Base-by-base conservation (phyloP, 2,329 filamentous ascomycete genomes). In the Ophiostoma sp. region DNA sequence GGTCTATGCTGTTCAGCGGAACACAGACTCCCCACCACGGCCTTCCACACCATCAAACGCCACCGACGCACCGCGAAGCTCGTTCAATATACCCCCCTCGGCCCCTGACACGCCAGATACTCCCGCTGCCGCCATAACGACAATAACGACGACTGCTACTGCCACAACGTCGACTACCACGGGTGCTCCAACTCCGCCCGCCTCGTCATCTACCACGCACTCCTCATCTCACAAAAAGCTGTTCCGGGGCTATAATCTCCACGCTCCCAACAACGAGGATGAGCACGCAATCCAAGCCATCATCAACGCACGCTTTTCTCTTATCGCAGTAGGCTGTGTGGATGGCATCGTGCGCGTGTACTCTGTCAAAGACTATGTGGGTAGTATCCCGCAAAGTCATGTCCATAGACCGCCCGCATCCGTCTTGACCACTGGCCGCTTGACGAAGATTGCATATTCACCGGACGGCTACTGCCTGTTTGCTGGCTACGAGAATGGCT, bases 381-480 rank as follows among this genome's bases (percentile, higher is more conserved):
- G 96, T 61, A 97, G 97, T 78, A 94, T 99, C 71, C 93, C 94
- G 5, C 84, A 92, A 17, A 98, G 95, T 1, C 95, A 98, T 80
- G 89, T 88, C 42, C 89, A 98, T 75, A 87, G 84, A 71, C 84
- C 93, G 1, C 91, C 92, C 15, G 89, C 91, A 0, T 94, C 94
- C 0, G 82, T 85, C 4, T 83, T 86, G 22, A 87, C 89, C 19
- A 91, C 93, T 1, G 96, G 96, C 0, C 81, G 83, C 15, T 83
- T 98, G 70, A 94, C 89, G 1, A 92, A 90, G 39, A 82, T 99
- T 76, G 90, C 84, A 74, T 99, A 97, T 83, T 98, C 96, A 0
- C 94, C 95, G 0, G 96, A 99, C 81, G 96, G 96, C 22, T 98
- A 98, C 81, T 97, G 95, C 80, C 87, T 99, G 9, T 98, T 99